A percentile compares a stretch with the other conserved stretches of the same genome.
Evolutionary conservation across 805 yeast genomes (phyloP).

Genomic region (Saccharomycopsis sp.): DNA sequence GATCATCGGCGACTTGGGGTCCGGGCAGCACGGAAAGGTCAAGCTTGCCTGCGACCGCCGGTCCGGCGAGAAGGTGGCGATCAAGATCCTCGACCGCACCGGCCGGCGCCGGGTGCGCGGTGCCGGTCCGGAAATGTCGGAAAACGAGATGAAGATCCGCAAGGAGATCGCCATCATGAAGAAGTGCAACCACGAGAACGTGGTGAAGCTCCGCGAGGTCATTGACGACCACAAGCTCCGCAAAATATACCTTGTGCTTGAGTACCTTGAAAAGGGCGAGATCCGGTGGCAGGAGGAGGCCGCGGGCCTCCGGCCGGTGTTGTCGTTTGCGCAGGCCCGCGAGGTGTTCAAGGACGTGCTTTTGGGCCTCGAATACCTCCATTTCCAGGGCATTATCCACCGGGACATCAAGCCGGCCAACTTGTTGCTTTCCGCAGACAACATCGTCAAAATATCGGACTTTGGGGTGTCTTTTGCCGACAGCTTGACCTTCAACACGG

Average conservation of each 20-base stretch:
- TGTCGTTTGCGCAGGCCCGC: conserved; percentile 61
- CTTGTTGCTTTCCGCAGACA: conserved; percentile 60
- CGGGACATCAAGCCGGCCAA: conserved; percentile 96
- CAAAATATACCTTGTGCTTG: conserved; percentile 85
- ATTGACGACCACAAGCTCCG: conserved; percentile 78
- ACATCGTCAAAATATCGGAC: conserved; percentile 86
- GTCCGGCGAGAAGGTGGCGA: conserved; percentile 71
- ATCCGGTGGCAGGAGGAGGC: conserved; percentile 64
- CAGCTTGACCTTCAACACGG: conserved; percentile 41
- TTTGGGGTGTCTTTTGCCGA: conserved; percentile 88
- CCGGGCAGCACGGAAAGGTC: conserved; percentile 99
- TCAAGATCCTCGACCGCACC: conserved; percentile 81
- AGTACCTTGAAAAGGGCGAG: conserved; percentile 87
- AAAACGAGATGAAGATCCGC: conserved; percentile 63
- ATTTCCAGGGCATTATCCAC: conserved; percentile 85
- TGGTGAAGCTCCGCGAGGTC: conserved; percentile 81
- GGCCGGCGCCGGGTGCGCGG: conserved; percentile 29
- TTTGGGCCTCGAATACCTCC: conserved; percentile 83
- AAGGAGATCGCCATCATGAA: conserved; percentile 92
- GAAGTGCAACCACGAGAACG: conserved; percentile 85
- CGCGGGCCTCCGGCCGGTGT: conserved; percentile 44
- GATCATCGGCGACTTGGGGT: conserved; percentile 77
- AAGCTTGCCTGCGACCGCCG: conserved; percentile 75
- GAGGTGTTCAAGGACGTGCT: conserved; percentile 76
- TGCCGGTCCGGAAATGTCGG: conserved; percentile 28